Evolutionary conservation across 2,329 filamentous ascomycete genomes (phyloP).

Genomic region (Decorospora gaudefroyi): DNA sequence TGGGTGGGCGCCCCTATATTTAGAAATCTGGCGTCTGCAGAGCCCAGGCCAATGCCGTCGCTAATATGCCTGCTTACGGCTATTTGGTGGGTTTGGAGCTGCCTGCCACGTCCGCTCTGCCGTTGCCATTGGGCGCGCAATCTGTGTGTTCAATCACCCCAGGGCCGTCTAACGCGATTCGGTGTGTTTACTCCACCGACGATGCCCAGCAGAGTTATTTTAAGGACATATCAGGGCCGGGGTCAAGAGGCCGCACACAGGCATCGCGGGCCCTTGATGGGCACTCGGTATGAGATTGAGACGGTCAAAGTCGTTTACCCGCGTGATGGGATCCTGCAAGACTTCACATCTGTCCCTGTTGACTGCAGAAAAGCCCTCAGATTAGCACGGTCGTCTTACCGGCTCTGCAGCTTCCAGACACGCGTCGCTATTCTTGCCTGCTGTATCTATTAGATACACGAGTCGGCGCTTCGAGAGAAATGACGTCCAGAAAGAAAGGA

Average conservation of each 20-base stretch:
- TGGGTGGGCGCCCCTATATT: constrained; percentile 33
- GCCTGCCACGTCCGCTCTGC: constrained; percentile 8
- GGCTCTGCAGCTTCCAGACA: constrained; percentile 17
- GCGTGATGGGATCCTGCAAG: constrained; percentile 6
- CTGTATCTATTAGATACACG: constrained; percentile 6
- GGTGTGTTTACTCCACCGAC: constrained; percentile 11
- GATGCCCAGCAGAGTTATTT: constrained; percentile 35
- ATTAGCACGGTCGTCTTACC: constrained; percentile 21
- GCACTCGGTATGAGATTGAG: constrained; percentile 17
- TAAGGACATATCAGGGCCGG: constrained; percentile 32
- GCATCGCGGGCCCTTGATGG: constrained; percentile 9
- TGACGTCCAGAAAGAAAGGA: not conserved
- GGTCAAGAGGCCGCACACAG: constrained; percentile 8
- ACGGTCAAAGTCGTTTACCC: constrained; percentile 11
- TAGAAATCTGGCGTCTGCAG: constrained; percentile 31
- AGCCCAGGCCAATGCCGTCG: constrained; percentile 29
- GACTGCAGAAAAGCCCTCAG: constrained; percentile 20
- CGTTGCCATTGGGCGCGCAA: constrained; percentile 18
- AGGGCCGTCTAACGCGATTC: constrained; percentile 4
- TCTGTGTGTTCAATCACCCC: constrained; percentile 8
- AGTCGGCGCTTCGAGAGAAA: constrained; percentile 10
- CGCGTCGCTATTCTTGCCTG: constrained; percentile 21
- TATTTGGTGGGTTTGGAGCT: constrained; percentile 17
- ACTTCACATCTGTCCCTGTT: constrained; percentile 16
- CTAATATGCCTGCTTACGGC: constrained; percentile 22